Evolutionary conservation across 352 stramenopile genomes (phyloP), one percentile per base, ranked within the genome.

Genomic region (Pythium dissimile): DNA sequence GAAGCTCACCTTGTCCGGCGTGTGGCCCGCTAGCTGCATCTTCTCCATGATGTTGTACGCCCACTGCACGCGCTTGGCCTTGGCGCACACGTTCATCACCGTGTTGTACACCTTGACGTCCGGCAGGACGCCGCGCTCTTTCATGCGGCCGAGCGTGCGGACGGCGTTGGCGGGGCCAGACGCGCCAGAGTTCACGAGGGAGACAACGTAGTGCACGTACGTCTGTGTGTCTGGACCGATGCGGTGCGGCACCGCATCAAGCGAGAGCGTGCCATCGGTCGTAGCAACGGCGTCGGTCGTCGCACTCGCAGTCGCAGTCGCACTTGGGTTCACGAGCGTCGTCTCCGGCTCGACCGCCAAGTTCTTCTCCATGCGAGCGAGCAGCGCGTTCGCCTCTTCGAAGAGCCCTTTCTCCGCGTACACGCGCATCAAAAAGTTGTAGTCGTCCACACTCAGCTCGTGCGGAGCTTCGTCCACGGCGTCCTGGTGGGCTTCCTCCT

Each of bases 11-110:
- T 69, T 58, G 62, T 86, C 77, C 0, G 83, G 83, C 54, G 74
- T 73, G 34, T 89, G 46, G 9, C 83, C 83, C 0, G 80, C 77
- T 11, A 89, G 75, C 64, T 92, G 83, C 79, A 93, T 89, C 59
- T 88, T 88, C 59, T 93, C 83, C 67, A 93, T 77, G 32, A 93
- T 78, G 58, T 91, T 93, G 73, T 93, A 93, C 7, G 83, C 66
- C 83, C 83, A 93, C 30, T 80, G 60, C 54, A 89, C 64, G 24
- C 72, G 69, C 28, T 64, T 57, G 5, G 77, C 72, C 59, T 88
- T 89, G 26, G 80, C 75, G 49, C 83, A 93, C n/a, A 82, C 80
- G 38, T 85, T 80, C 83, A 93, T 93, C 13, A 91, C 79, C n/a
- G 80, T 75, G 51, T 90, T 93, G 61, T 93, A 91, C 59, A 73